Conservation (phyloP, 2,329 filamentous ascomycete genomes). For the Epichloe sp. region DNA sequence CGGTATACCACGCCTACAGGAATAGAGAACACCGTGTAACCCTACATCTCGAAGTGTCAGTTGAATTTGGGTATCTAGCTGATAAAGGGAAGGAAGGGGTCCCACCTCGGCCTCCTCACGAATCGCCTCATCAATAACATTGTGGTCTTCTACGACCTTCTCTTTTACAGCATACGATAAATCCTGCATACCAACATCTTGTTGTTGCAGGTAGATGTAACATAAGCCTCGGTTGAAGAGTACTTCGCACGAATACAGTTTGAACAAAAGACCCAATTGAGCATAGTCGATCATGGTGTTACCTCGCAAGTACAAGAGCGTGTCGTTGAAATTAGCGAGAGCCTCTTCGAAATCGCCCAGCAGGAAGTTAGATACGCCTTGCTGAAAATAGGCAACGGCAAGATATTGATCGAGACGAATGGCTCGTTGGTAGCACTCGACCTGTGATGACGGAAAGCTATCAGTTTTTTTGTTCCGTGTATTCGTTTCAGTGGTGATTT, state of each 20-base stretch:
- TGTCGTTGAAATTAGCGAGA: slow-evolving; percentile 97
- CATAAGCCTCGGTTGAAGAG: slow-evolving; percentile 94
- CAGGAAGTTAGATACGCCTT: slow-evolving; percentile 95
- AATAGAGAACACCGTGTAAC: slow-evolving; percentile 97
- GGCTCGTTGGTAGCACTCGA: slow-evolving; percentile 88
- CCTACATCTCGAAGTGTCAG: slow-evolving; percentile 37
- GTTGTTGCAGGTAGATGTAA: slow-evolving; percentile 93
- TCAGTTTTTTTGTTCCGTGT: neutral
- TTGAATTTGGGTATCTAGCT: neutral
- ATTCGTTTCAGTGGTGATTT: neutral
- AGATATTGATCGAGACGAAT: slow-evolving; percentile 88
- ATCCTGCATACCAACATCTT: slow-evolving; percentile 82
- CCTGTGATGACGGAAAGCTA: slow-evolving; percentile 34
- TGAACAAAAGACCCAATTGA: slow-evolving; percentile 88
- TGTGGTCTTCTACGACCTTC: slow-evolving; percentile 91
- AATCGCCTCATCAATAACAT: slow-evolving; percentile 97
- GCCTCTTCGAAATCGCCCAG: slow-evolving; percentile 96
- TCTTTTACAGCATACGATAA: slow-evolving; percentile 83
- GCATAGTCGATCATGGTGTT: slow-evolving; percentile 98
- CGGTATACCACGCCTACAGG: slow-evolving; percentile 91
- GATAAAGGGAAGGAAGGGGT: neutral
- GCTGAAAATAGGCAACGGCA: slow-evolving; percentile 94
- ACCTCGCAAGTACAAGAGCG: slow-evolving; percentile 80
- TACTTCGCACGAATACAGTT: slow-evolving; percentile 93
- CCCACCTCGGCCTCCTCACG: slow-evolving; percentile 78